Conservation (phyloP, 1,284 basidiomycete species). For the Leccinum ponderosum region DNA sequence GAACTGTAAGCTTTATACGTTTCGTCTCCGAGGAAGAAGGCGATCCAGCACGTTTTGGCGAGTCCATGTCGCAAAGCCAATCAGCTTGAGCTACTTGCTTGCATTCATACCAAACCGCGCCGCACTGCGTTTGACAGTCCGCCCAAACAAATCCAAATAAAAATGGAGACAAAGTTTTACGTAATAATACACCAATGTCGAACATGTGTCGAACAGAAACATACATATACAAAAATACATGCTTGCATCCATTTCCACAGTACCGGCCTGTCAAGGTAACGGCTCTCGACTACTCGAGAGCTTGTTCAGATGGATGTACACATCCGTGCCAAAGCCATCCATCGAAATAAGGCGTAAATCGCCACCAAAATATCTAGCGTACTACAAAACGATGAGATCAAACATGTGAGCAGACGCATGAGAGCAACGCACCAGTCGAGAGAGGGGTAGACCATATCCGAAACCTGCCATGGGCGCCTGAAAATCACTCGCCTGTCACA, state of each 20-base stretch:
- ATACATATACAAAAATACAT: too few species aligned
- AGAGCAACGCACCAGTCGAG: slow-evolving; percentile 65
- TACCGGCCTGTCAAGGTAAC: slow-evolving; percentile 44
- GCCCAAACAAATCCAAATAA: slow-evolving; percentile 25
- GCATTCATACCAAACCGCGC: slow-evolving; percentile 12
- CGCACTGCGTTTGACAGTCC: slow-evolving; percentile 1
- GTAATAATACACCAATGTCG: not conserved
- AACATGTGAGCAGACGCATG: not conserved
- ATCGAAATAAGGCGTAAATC: slow-evolving; percentile 94
- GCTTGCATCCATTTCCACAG: not conserved
- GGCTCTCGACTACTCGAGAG: slow-evolving; percentile 80
- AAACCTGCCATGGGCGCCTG: slow-evolving; percentile 98
- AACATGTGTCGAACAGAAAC: too few species aligned
- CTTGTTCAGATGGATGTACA: slow-evolving; percentile 88
- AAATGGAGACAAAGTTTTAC: slow-evolving; percentile 5
- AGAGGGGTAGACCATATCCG: slow-evolving; percentile 90
- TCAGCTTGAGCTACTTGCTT: slow-evolving; percentile 25
- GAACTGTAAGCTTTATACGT: slow-evolving; percentile 63
- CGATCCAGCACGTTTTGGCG: slow-evolving; percentile 73
- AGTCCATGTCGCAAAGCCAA: slow-evolving; percentile 50
- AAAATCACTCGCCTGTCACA: slow-evolving; percentile 73
- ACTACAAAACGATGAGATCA: slow-evolving; percentile 43
- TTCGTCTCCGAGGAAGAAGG: slow-evolving; percentile 63
- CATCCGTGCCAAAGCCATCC: slow-evolving; percentile 93
- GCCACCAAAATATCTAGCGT: slow-evolving; percentile 95